Conservation (phyloP, 2,329 filamentous ascomycete genomes). For the Fonsecaea erecta region DNA sequence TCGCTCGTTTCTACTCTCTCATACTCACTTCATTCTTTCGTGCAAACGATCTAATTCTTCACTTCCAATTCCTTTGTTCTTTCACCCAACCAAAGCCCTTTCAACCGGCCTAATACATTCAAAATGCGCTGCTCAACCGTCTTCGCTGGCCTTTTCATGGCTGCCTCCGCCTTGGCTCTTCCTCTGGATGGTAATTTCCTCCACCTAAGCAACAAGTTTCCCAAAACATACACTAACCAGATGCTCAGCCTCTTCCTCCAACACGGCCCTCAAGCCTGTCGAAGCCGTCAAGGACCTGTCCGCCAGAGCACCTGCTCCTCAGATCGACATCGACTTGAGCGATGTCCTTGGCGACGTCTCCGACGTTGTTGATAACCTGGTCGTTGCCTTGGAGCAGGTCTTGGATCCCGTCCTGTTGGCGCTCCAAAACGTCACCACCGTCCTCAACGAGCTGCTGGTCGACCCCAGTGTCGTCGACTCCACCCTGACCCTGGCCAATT, state of each 20-base stretch:
- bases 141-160: constrained; percentile 29
- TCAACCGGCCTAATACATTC: constrained; percentile 1
- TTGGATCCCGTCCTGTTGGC: background rate
- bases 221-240: background rate
- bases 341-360: constrained; percentile 15
- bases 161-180: constrained; percentile 28
- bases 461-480: background rate
- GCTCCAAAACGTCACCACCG: background rate
- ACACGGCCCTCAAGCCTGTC: constrained; percentile 13
- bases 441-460: background rate
- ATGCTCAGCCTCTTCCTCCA: background rate
- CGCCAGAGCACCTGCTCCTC: background rate
- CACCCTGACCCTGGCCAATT: background rate
- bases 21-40: constrained; percentile 15
- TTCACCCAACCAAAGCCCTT: constrained; percentile 2
- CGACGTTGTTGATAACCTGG: constrained; percentile 18
- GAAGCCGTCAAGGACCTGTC: constrained; percentile 1
- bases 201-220: background rate
- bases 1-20: constrained; percentile 4
- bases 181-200: constrained; percentile 26
- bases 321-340: constrained; percentile 3
- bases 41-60: background rate
- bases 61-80: background rate
- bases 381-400: constrained; percentile 9
- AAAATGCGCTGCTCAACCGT: constrained; percentile 35